Evolutionary conservation across 352 stramenopile genomes (phyloP).

Genomic region (Globisporangium emineosum): DNA sequence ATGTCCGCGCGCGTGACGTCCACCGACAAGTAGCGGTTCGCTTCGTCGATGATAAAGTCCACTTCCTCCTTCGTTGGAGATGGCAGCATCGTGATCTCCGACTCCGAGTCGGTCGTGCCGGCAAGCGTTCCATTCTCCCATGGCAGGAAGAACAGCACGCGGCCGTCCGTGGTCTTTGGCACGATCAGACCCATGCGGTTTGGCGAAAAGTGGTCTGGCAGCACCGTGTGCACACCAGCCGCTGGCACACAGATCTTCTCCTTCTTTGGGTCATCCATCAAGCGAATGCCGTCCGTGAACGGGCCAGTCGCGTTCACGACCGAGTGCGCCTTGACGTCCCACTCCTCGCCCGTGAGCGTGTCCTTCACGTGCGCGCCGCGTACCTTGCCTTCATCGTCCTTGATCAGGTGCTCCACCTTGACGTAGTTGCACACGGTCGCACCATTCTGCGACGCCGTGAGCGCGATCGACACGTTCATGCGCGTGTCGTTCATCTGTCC

Average conservation of each 20-base stretch:
- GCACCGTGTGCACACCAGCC: constrained; percentile 93
- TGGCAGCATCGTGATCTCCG: constrained; percentile 94
- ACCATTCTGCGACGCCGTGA: constrained; percentile 93
- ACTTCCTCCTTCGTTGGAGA: constrained; percentile 90
- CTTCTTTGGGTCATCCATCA: constrained; percentile 91
- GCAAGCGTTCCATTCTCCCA: constrained; percentile 94
- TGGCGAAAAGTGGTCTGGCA: constrained; percentile 95
- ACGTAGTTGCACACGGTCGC: constrained; percentile 92
- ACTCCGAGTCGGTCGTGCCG: constrained; percentile 92
- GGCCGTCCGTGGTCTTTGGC: constrained; percentile 93
- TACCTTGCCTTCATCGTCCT: constrained; percentile 85
- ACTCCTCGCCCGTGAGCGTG: constrained; percentile 85
- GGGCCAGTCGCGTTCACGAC: constrained; percentile 95
- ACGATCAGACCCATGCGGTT: constrained; percentile 95
- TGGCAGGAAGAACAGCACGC: constrained; percentile 94
- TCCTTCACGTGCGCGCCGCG: constrained; percentile 88
- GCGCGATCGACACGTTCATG: constrained; percentile 92
- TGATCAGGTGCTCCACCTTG: constrained; percentile 81
- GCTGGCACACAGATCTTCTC: constrained; percentile 92
- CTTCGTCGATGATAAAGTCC: constrained; percentile 94
- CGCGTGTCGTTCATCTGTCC: constrained; percentile 95
- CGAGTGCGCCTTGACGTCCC: constrained; percentile 84
- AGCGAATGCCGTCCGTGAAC: constrained; percentile 89
- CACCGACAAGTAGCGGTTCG: constrained; percentile 89
- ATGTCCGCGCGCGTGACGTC: constrained; percentile 90